Percentiles rank a stretch among this genome's conserved stretches.
Conservation (phyloP, 202 grass and related monocot species). For the Miscanthus sacchariflorus region DNA sequence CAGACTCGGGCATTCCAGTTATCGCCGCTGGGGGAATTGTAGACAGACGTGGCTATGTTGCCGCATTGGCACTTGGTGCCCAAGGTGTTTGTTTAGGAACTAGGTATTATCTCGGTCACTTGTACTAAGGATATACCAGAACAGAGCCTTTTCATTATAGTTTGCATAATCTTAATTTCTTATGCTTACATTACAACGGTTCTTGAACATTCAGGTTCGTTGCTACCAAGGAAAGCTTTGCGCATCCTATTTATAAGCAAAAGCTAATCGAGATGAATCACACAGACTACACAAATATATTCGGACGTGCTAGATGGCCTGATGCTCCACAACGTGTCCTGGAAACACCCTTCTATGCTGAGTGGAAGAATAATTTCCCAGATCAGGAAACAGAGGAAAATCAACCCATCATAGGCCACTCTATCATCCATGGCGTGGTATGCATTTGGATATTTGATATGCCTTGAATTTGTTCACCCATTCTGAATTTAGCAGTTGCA, state of each 20-base stretch:
- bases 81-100: slow-evolving; percentile 88
- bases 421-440: slow-evolving; percentile 89
- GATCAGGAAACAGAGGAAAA: slow-evolving; percentile 79
- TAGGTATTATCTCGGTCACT: slow-evolving; percentile 56
- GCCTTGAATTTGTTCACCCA: background rate
- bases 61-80: slow-evolving; percentile 83
- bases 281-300: slow-evolving; percentile 77
- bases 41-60: slow-evolving; percentile 84
- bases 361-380: slow-evolving; percentile 68
- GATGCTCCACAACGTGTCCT: slow-evolving; percentile 83
- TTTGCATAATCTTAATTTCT: slow-evolving; percentile 3
- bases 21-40: slow-evolving; percentile 85
- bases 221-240: slow-evolving; percentile 81
- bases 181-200: background rate
- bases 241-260: slow-evolving; percentile 84
- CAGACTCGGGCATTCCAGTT: slow-evolving; percentile 58
- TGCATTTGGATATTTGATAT: slow-evolving; percentile 36
- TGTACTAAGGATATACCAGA: background rate
- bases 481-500: slow-evolving; percentile 12
- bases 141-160: background rate
- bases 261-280: slow-evolving; percentile 66
- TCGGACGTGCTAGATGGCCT: slow-evolving; percentile 90
- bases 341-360: slow-evolving; percentile 74
- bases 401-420: slow-evolving; percentile 76
- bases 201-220: slow-evolving; percentile 66